Base-by-base conservation (phyloP, 1,139 yeast species). In the Geotrichum histeridarum region DNA sequence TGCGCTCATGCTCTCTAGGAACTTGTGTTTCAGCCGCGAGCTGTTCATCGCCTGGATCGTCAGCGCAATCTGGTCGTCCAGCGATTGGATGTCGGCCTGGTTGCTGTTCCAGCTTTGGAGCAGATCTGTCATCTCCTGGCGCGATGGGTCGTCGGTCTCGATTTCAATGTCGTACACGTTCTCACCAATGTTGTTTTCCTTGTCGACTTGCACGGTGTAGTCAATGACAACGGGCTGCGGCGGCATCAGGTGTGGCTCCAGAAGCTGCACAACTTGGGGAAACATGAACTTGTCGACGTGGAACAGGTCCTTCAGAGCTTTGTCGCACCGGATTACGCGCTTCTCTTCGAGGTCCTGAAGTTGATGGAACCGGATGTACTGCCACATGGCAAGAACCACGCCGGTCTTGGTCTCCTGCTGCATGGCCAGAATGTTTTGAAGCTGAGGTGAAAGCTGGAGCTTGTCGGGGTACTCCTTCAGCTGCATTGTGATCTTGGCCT, bases 401-500 rank as follows among this genome's bases (percentile, higher is more conserved):
- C 88, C 96, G 57, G 93, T 93, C 67, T 90, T 90, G 5, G 95
- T 84, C 45, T 87, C 84, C 67, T 88, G 95, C 39, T 77, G 74
- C 51, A 82, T 77, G 12, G 97, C 97, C 27, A 88, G 74, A 50
- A 93, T 76, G 47, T 79, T 78, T 2, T 91, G 76, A 70, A 93
- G 77, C 35, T 80, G 82, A 17, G 84, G 80, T 8, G 82, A 74
- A 46, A 90, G 78, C 64, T 77, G 81, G 59, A 88, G 77, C 63
- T 78, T 80, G 70, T 82, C 77, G 60, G 95, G 82, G 57, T 73
- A 76, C 60, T 84, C 87, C 67, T 86, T 89, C 50, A 89, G 83
- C 70, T 91, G 88, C 58, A 93, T 76, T 8, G 91, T 86, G 55
- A 93, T 83, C 58, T 81, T 82, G 51, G 88, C 80, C 43, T 80